These are phyloP conservation scores for Sutorius eximius DNA, from an alignment of 1,284 basidiomycete genomes.

Conservation along the genomic window DNA sequence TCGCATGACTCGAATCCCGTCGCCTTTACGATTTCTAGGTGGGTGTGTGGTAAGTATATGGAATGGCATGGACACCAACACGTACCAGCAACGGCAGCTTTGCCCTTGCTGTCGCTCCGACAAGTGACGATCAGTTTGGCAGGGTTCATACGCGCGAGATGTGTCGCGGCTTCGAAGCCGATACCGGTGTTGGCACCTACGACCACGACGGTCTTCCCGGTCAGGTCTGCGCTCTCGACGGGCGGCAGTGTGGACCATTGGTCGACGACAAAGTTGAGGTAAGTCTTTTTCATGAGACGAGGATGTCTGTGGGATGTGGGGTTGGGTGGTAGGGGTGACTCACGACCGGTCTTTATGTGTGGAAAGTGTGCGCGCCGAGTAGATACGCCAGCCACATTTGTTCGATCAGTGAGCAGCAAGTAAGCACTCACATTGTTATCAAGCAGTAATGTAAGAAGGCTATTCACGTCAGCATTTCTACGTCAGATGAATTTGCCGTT, in stretches of 20 bases:
- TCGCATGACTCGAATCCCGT: conserved; percentile 13
- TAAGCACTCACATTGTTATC: too few relatives aligned
- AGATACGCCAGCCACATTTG: background rate
- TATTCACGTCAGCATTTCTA: too few relatives aligned
- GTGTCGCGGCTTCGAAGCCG: conserved; percentile 45
- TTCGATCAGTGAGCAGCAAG: too few relatives aligned
- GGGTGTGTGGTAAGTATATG: background rate
- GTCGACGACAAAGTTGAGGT: background rate
- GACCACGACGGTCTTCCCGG: conserved; percentile 34
- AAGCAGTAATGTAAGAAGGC: too few relatives aligned
- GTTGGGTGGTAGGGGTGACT: too few relatives aligned
- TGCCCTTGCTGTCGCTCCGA: conserved; percentile 38
- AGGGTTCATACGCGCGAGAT: conserved; percentile 45
- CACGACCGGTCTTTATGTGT: background rate
- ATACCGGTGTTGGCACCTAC: conserved; percentile 45
- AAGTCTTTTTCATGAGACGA: background rate
- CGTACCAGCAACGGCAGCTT: conserved; percentile 29
- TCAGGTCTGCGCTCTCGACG: conserved; percentile 26
- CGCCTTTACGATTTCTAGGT: conserved; percentile 8
- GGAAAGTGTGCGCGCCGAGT: background rate
- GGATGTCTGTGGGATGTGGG: too few relatives aligned
- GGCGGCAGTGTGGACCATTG: conserved; percentile 25
- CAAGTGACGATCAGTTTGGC: conserved; percentile 40
- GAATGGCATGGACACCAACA: too few relatives aligned
- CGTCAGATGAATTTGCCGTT: too few relatives aligned